A percentile compares a stretch with the other conserved stretches of the same genome.
These are phyloP conservation scores for Beauveria medogensis DNA, from an alignment of 2,329 filamentous ascomycete genomes.

Conservation along the genomic window DNA sequence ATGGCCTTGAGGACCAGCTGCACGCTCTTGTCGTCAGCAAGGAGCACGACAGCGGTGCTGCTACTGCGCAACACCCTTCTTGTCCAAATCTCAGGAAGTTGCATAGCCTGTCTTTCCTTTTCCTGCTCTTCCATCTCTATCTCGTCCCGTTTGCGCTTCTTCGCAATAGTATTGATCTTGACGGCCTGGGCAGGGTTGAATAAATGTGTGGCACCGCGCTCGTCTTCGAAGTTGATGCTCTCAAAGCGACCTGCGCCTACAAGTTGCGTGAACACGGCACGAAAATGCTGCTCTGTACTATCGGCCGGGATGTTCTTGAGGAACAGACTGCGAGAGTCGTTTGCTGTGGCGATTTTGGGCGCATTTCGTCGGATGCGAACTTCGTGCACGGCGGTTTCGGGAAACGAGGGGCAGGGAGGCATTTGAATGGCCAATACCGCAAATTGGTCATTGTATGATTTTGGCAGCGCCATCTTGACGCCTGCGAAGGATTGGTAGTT, in stretches of 20 bases:
- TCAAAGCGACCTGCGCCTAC: constrained; percentile 75
- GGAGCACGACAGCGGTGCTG: constrained; percentile 69
- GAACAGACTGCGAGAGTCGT: constrained; percentile 76
- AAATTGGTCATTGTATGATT: constrained; percentile 46
- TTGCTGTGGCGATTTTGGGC: constrained; percentile 65
- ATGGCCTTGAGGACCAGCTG: constrained; percentile 70
- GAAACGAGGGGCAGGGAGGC: constrained; percentile 53
- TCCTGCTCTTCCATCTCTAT: constrained; percentile 48
- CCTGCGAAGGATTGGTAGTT: background rate
- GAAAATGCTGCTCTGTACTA: constrained; percentile 68
- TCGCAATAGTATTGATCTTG: constrained; percentile 28
- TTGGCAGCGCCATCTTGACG: constrained; percentile 22
- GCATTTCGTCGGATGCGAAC: constrained; percentile 79
- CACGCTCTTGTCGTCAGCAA: constrained; percentile 76
- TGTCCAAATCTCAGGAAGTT: constrained; percentile 66
- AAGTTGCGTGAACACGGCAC: constrained; percentile 64
- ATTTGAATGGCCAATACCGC: constrained; percentile 61
- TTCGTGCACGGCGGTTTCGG: constrained; percentile 62
- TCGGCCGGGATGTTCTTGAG: constrained; percentile 85
- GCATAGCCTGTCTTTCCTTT: constrained; percentile 48
- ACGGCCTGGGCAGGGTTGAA: constrained; percentile 42
- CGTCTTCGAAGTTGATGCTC: constrained; percentile 63
- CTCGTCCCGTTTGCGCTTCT: constrained; percentile 34
- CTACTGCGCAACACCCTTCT: constrained; percentile 63
- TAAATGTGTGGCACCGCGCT: constrained; percentile 27